Conservation (phyloP, 164 flowering plant species). For the Vitis cinerea region DNA sequence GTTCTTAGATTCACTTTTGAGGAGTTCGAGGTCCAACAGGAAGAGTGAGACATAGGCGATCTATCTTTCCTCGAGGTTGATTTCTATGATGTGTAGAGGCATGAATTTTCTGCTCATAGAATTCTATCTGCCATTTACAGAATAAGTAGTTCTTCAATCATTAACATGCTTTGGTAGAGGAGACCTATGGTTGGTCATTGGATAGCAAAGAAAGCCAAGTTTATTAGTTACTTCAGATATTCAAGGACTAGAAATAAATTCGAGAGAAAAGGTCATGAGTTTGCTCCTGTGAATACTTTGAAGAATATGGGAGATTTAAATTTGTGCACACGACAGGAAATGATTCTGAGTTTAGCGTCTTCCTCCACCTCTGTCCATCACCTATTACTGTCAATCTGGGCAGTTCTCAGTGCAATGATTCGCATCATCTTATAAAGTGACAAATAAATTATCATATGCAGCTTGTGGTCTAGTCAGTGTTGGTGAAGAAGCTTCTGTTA, state of each 20-base stretch:
- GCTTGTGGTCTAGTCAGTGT: slow-evolving; percentile 17
- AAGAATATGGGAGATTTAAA: slow-evolving; percentile 45
- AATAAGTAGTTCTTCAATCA: slow-evolving; percentile 33
- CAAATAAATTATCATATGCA: slow-evolving; percentile 34
- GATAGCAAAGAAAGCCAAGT: slow-evolving; percentile 59
- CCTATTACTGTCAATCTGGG: slow-evolving; percentile 37
- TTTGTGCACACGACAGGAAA: slow-evolving; percentile 51
- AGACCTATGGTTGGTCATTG: slow-evolving; percentile 67
- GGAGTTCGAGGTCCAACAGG: too few relatives aligned
- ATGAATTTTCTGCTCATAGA: slow-evolving; percentile 37
- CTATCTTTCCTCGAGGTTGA: not conserved
- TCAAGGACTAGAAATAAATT: slow-evolving; percentile 34
- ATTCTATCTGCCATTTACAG: slow-evolving; percentile 41
- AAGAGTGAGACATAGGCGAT: too few relatives aligned
- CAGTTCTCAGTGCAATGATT: slow-evolving; percentile 40
- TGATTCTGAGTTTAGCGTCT: slow-evolving; percentile 60
- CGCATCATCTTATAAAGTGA: slow-evolving; percentile 43
- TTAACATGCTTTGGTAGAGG: slow-evolving; percentile 77
- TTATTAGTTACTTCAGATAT: slow-evolving; percentile 52
- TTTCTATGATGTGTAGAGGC: slow-evolving; percentile 11
- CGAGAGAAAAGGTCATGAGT: slow-evolving; percentile 53
- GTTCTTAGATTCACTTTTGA: too few relatives aligned
- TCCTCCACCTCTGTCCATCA: slow-evolving; percentile 47
- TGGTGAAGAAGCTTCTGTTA: slow-evolving; percentile 22
- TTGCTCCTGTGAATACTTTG: slow-evolving; percentile 57